Evolutionary conservation across 306 rosid genomes (phyloP), one percentile per base, ranked within the genome.

Genomic region (Lotus japonicus): DNA sequence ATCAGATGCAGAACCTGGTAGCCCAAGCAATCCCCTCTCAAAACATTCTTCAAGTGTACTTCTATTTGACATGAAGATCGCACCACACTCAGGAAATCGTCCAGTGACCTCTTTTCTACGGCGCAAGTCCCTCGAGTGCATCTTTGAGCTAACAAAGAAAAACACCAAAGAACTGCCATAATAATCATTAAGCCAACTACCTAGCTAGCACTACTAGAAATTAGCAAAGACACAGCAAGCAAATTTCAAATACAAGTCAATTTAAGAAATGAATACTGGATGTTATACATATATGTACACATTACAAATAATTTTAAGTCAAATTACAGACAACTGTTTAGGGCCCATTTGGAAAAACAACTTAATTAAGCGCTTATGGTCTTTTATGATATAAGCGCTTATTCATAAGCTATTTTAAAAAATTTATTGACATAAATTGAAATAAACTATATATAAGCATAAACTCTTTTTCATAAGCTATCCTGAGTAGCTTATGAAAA

Each of bases 1-100:
- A 33, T 15, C 65, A 28, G 73, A 70, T 1, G 7, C 5, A 21
- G 21, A 3, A 31, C 11, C 26, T 0, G 88, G 85, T 50, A 86
- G 81, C 15, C 88, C 87, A 65, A 84, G 66, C 67, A 86, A 60
- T 58, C 58, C 60, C 48, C 33, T 66, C 56, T 66, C 51, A 36
- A 79, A 62, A 28, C 88, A 81, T 56, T 84, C 87, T 7, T 64
- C 39, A 17, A 68, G 13, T 9, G 85, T 86, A 3, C 62, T 58
- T 18, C 54, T 66, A 44, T 79, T 86, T 2, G 92, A 74, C 84
- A 84, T 81, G 82, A 86, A 86, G 36, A 86, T 84, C 2, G 87
- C 87, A 14, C 88, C 92, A 49, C 1, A 64, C 35, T 60, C 72
- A 0, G 92, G 85, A 65, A 68, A 44, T 28, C 0, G 2, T 26